Evolutionary conservation across 441 rosid species (phyloP).

Genomic region (Erodium trifolium): DNA sequence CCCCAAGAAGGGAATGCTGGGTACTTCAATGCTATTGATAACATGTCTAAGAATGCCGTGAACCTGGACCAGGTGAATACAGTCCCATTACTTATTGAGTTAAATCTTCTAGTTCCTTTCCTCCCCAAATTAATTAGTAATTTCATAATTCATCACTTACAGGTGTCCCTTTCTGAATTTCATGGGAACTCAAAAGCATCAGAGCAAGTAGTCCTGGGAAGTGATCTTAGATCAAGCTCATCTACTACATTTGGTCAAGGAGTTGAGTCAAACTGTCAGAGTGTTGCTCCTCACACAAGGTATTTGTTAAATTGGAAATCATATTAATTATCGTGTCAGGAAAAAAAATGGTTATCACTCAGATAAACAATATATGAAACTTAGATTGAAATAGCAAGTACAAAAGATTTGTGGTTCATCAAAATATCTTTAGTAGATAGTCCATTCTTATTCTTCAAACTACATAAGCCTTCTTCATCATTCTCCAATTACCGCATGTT

Average conservation of each 20-base stretch:
- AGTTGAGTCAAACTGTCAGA: slow-evolving; percentile 21
- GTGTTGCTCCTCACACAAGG: slow-evolving; percentile 25
- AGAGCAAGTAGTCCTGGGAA: slow-evolving; percentile 23
- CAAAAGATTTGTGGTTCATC: too few species aligned
- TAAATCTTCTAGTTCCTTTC: background rate
- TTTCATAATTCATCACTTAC: slow-evolving; percentile 11
- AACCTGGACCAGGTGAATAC: slow-evolving; percentile 31
- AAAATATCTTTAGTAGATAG: background rate
- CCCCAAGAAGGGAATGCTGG: slow-evolving; percentile 24
- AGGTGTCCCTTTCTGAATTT: slow-evolving; percentile 21
- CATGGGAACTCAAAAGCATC: slow-evolving; percentile 22
- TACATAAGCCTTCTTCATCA: background rate
- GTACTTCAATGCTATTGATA: slow-evolving; percentile 12
- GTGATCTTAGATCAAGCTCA: slow-evolving; percentile 16
- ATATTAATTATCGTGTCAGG: background rate
- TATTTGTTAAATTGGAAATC: slow-evolving; percentile 16
- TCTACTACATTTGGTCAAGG: slow-evolving; percentile 4
- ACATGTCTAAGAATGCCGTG: background rate
- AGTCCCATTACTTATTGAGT: slow-evolving; percentile 1
- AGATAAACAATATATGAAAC: background rate
- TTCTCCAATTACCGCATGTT: background rate
- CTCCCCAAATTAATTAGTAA: background rate
- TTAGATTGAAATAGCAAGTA: background rate
- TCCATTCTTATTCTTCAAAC: background rate
- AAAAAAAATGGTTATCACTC: background rate